Evolutionary conservation across 768 basidiomycete species (phyloP).

Genomic region (Russula vinacea): DNA sequence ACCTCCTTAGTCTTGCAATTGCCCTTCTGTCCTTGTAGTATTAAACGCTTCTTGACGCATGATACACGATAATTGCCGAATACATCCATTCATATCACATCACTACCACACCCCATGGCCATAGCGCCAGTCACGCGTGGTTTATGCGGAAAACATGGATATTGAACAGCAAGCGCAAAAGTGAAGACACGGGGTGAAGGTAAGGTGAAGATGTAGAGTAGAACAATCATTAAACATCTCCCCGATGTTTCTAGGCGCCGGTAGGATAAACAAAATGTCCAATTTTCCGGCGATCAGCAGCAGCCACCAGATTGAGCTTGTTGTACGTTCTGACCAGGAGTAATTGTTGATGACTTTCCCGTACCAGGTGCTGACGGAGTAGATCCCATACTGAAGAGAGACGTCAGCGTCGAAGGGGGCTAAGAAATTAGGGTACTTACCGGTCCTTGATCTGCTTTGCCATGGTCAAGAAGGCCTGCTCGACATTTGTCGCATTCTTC

Average conservation of each 20-base stretch:
- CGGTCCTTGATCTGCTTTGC: conserved; percentile 95
- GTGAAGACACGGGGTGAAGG: conserved; percentile 28
- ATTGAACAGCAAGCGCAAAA: conserved; percentile 28
- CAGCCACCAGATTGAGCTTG: conserved; percentile 71
- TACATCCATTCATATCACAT: not conserved
- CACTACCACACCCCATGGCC: not conserved
- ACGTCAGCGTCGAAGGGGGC: not conserved
- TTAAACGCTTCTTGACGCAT: conserved; percentile 7
- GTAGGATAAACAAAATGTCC: conserved; percentile 30
- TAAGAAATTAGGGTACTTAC: conserved; percentile 40
- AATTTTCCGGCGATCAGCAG: conserved; percentile 54
- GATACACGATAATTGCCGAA: not conserved
- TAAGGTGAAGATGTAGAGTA: conserved; percentile 28
- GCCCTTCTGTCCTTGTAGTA: not conserved
- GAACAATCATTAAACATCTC: conserved; percentile 29
- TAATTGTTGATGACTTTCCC: conserved; percentile 79
- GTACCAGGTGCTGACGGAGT: conserved; percentile 69
- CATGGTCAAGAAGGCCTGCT: conserved; percentile 99
- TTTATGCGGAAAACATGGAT: conserved; percentile 23
- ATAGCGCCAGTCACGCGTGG: conserved; percentile 12
- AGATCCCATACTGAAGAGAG: conserved; percentile 68
- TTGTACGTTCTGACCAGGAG: conserved; percentile 79
- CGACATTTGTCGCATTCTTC: conserved; percentile 97
- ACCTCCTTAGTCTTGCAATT: conserved; percentile 20
- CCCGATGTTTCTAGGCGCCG: conserved; percentile 25